phyloP scores from a whole-genome alignment of 805 yeast genomes.

The Wickerhamiella domercqiae region DNA sequence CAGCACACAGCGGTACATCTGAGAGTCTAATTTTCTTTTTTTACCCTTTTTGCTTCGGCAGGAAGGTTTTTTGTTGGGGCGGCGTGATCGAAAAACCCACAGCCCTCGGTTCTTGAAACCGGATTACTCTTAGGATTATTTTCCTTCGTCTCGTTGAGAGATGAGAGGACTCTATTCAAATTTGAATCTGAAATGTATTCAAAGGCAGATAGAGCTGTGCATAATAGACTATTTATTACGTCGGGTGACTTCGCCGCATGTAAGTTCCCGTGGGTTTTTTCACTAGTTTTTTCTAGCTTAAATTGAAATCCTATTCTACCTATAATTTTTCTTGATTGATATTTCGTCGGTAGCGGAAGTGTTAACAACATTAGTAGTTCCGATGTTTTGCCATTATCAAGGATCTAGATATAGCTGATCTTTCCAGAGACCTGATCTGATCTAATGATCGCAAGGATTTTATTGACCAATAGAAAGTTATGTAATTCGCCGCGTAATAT shows the following conservation, averaged over 20 bases:
- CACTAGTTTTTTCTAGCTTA: background rate
- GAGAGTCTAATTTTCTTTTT: constrained; percentile 9
- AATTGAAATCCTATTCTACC: background rate
- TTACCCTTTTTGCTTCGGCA: background rate
- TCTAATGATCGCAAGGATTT: too few relatives aligned
- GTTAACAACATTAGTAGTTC: too few relatives aligned
- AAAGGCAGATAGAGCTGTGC: constrained; percentile 15
- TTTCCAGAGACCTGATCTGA: too few relatives aligned
- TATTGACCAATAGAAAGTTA: too few relatives aligned
- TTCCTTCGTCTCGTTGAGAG: constrained; percentile 1
- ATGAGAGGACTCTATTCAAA: background rate
- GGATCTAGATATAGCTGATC: too few relatives aligned
- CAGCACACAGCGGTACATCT: constrained; percentile 14
- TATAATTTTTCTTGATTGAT: too few relatives aligned
- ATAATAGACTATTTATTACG: constrained; percentile 1
- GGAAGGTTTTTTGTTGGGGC: constrained; percentile 7
- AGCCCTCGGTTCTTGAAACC: constrained; percentile 9
- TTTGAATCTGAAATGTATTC: too few relatives aligned
- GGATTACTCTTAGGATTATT: constrained; percentile 11
- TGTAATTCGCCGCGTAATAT: too few relatives aligned
- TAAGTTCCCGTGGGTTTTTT: background rate
- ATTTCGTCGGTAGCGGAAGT: too few relatives aligned
- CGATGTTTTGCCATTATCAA: too few relatives aligned
- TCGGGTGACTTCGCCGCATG: background rate
- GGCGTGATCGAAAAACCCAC: constrained; percentile 6